A percentile compares a stretch with the other conserved stretches of the same genome.
Evolutionary conservation across 192 early-diverging fungal species (phyloP).

Genomic region (Rhizophagus sp.): DNA sequence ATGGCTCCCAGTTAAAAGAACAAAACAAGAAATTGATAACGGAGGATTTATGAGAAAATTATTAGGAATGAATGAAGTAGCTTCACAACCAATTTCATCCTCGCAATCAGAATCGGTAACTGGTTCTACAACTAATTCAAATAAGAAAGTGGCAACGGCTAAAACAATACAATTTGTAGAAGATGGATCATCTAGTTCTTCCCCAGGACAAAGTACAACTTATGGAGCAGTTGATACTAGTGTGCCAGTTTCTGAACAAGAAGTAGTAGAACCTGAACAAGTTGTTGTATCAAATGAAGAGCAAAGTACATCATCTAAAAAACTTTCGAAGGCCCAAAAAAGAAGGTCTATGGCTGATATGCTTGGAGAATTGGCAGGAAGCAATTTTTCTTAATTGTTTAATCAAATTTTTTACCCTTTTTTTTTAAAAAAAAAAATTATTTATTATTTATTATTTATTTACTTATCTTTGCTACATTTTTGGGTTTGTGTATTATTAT

Average conservation of each 20-base stretch:
- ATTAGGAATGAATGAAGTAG: constrained; percentile 1
- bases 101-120: too few species aligned
- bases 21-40: not conserved
- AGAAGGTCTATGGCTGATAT: too few species aligned
- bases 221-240: not conserved
- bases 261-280: not conserved
- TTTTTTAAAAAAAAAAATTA: too few species aligned
- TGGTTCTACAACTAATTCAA: not conserved
- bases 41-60: constrained; percentile 7
- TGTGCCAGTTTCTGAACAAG: not conserved
- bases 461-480: too few species aligned
- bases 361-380: too few species aligned
- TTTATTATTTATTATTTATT: too few species aligned
- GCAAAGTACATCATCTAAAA: not conserved
- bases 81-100: too few species aligned
- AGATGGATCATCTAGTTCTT: not conserved
- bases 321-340: too few species aligned
- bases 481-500: too few species aligned
- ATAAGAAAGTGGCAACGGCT: not conserved
- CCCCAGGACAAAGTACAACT: not conserved
- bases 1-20: constrained; percentile 68
- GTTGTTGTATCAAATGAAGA: not conserved
- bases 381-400: too few species aligned
- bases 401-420: too few species aligned
- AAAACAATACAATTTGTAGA: too few species aligned